Conservation (phyloP, 371 early-diverging fungal genomes). For the Mucor racemosus region DNA sequence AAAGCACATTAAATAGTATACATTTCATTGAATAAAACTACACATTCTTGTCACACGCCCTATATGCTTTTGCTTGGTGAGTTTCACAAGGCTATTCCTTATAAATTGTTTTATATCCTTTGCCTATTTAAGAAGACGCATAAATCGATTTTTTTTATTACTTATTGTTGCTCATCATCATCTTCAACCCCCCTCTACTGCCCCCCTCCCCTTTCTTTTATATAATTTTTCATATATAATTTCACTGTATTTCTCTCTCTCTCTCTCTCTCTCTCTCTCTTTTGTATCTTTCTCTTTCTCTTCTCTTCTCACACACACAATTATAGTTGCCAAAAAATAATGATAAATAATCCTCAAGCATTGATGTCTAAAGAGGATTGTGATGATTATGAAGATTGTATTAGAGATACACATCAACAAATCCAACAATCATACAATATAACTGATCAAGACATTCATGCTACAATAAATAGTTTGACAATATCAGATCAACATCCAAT, state of each 20-base stretch:
- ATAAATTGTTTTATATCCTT: not conserved
- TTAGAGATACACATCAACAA: not conserved
- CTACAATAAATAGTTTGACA: slow-evolving; percentile 31
- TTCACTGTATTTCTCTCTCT: slow-evolving; percentile 7
- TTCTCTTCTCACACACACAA: not conserved
- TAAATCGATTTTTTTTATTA: slow-evolving; percentile 17
- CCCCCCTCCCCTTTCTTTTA: not conserved
- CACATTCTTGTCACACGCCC: not conserved
- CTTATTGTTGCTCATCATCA: not conserved
- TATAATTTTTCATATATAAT: not conserved
- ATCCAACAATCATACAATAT: slow-evolving; percentile 11
- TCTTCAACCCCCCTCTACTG: not conserved
- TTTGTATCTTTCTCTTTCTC: not conserved
- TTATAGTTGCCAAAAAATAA: not conserved
- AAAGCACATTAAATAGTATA: not conserved
- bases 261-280: not conserved
- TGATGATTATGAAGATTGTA: slow-evolving; percentile 7
- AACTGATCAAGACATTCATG: slow-evolving; percentile 25
- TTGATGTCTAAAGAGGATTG: slow-evolving; percentile 12
- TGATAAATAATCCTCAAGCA: not conserved
- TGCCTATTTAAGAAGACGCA: not conserved
- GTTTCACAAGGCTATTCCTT: not conserved
- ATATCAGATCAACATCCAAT: slow-evolving; percentile 30
- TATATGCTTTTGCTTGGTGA: not conserved
- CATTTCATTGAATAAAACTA: not conserved